phyloP scores from a whole-genome alignment of 2,329 filamentous ascomycete species.

The Colletotrichum godetiae region DNA sequence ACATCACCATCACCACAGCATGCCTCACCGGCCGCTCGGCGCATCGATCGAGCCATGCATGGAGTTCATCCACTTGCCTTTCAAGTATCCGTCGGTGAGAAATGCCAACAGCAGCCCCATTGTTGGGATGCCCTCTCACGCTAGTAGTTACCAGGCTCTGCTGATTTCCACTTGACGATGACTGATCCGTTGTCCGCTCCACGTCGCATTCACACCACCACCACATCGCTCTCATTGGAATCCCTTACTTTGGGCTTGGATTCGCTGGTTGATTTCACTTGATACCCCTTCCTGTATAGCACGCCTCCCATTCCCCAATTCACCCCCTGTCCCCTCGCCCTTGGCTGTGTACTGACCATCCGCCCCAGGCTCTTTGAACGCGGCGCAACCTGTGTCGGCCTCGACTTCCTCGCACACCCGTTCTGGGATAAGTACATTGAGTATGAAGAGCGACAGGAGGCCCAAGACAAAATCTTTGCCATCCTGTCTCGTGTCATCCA shows the following conservation, averaged over 20 bases:
- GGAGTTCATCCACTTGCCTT: constrained; percentile 48
- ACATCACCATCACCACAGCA: constrained; percentile 63
- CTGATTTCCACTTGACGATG: constrained; percentile 55
- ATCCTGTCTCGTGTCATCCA: constrained; percentile 86
- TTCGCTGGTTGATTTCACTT: constrained; percentile 64
- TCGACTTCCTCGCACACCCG: constrained; percentile 93
- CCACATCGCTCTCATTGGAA: constrained; percentile 44
- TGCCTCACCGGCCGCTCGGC: constrained; percentile 51
- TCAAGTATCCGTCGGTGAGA: constrained; percentile 73
- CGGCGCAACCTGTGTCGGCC: constrained; percentile 83
- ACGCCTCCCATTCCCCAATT: constrained; percentile 53
- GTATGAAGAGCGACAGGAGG: constrained; percentile 91
- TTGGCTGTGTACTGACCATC: constrained; percentile 43
- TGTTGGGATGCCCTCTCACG: constrained; percentile 74
- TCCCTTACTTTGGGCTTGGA: constrained; percentile 60
- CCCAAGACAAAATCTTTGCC: constrained; percentile 84
- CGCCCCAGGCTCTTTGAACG: constrained; percentile 86
- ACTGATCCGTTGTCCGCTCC: constrained; percentile 55
- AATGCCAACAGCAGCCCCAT: constrained; percentile 70
- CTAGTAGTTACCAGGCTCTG: constrained; percentile 69
- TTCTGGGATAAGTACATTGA: constrained; percentile 99
- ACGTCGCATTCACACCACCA: constrained; percentile 50
- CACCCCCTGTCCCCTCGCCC: constrained; percentile 39
- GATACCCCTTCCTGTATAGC: constrained; percentile 69
- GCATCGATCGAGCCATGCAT: constrained; percentile 47